phyloP scores from a whole-genome alignment of 768 basidiomycete species.

The Crassisporium funariophilum region DNA sequence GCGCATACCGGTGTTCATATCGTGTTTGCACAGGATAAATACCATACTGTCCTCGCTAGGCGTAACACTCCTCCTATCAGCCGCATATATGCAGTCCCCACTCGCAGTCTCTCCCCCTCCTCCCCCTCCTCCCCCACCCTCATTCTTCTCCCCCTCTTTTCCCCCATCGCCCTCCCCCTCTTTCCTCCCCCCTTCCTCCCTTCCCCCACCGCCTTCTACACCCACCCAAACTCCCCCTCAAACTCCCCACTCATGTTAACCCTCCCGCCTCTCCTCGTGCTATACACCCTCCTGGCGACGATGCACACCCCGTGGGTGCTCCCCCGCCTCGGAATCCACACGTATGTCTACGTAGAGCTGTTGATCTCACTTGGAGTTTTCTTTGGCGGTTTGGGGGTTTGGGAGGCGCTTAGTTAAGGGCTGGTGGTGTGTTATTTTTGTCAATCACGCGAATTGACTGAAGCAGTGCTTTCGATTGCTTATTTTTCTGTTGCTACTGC shows the following conservation, averaged over 20 bases:
- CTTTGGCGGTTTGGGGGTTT: conserved; percentile 72
- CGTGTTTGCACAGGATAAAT: conserved; percentile 76
- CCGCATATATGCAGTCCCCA: conserved; percentile 61
- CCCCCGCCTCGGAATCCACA: conserved; percentile 74
- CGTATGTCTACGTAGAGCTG: conserved; percentile 70
- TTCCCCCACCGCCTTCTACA: conserved; percentile 8
- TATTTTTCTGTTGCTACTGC: too few relatives aligned
- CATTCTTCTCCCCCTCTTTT: conserved; percentile 6
- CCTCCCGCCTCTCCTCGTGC: conserved; percentile 42
- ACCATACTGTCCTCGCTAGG: conserved; percentile 72
- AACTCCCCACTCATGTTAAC: conserved; percentile 41
- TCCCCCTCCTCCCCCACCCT: conserved; percentile 12
- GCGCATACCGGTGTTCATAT: conserved; percentile 80
- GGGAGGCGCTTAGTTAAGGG: conserved; percentile 59
- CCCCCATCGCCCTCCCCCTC: neutral
- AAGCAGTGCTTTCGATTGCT: too few relatives aligned
- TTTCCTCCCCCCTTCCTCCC: neutral
- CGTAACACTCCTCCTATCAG: conserved; percentile 60
- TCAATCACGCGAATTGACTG: too few relatives aligned
- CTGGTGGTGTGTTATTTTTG: neutral
- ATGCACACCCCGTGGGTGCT: conserved; percentile 70
- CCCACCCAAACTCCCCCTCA: too few relatives aligned
- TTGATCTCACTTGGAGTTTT: conserved; percentile 68
- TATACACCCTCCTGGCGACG: conserved; percentile 58
- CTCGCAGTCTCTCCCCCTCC: conserved; percentile 37